Evolutionary conservation across 1,284 basidiomycete genomes (phyloP).

Genomic region (Cronartium quercuum): DNA sequence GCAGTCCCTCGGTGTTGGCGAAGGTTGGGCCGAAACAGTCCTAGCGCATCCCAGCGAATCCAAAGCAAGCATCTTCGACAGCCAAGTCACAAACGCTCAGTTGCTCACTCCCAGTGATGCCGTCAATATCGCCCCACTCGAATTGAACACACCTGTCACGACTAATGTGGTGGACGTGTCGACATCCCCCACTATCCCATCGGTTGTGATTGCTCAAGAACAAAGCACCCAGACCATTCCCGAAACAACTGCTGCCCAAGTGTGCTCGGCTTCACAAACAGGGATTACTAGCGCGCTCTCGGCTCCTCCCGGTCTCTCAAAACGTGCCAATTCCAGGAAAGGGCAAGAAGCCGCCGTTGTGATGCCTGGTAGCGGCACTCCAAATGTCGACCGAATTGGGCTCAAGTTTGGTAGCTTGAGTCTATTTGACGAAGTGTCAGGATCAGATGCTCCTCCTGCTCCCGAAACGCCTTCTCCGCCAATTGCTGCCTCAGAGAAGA

Average conservation of each 20-base stretch:
- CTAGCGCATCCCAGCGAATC: conserved; percentile 17
- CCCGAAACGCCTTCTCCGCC: conserved; percentile 32
- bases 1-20: conserved; percentile 31
- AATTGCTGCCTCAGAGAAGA: conserved; percentile 7
- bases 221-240: conserved; percentile 14
- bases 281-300: conserved; percentile 2
- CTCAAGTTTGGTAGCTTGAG: conserved; percentile 35
- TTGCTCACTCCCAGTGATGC: conserved; percentile 22
- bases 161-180: conserved; percentile 6
- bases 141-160: conserved; percentile 1
- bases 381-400: conserved; percentile 31
- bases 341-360: conserved; percentile 38
- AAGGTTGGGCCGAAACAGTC: conserved; percentile 36
- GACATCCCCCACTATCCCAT: not conserved
- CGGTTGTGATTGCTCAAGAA: conserved; percentile 2
- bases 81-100: conserved; percentile 15
- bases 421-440: conserved; percentile 24
- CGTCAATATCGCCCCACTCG: conserved; percentile 28
- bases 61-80: conserved; percentile 36
- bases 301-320: conserved; percentile 29
- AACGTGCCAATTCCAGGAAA: conserved; percentile 29
- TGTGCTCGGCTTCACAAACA: not conserved
- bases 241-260: not conserved
- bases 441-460: conserved; percentile 11
- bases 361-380: conserved; percentile 39